Percentiles rank a stretch among this genome's conserved stretches.
Evolutionary conservation across 352 stramenopile species (phyloP).

Genomic region (Pythium scleroteichum): DNA sequence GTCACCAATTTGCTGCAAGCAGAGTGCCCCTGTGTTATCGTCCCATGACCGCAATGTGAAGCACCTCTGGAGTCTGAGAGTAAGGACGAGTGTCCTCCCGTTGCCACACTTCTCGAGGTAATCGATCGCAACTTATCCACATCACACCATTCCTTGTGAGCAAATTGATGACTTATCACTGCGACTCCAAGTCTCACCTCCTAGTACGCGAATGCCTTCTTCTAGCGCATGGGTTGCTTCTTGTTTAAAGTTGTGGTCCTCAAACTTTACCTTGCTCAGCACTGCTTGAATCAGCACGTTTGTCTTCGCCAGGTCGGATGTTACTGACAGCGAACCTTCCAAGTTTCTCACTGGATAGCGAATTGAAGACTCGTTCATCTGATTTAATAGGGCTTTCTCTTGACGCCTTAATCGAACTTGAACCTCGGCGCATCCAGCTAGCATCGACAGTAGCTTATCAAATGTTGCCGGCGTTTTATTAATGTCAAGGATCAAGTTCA

Average conservation of each 20-base stretch:
- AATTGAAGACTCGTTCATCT: conserved; percentile 27
- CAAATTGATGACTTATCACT: background rate
- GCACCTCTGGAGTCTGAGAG: conserved; percentile 29
- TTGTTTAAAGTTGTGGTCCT: conserved; percentile 21
- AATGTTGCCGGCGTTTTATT: conserved; percentile 7
- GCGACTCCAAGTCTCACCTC: conserved; percentile 17
- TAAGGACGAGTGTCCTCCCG: conserved; percentile 19
- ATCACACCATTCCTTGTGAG: background rate
- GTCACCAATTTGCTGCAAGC: conserved; percentile 27
- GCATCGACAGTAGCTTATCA: conserved; percentile 23
- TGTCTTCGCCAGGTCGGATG: conserved; percentile 29
- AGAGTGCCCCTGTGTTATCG: conserved; percentile 16
- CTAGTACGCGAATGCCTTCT: conserved; percentile 28
- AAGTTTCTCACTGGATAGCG: conserved; percentile 16
- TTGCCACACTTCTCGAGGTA: conserved; percentile 16
- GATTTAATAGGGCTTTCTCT: conserved; percentile 34
- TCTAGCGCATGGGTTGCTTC: conserved; percentile 27
- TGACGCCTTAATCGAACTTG: conserved; percentile 30
- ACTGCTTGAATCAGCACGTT: conserved; percentile 43
- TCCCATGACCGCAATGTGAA: conserved; percentile 34
- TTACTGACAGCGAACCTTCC: conserved; percentile 17
- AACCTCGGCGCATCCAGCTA: conserved; percentile 34
- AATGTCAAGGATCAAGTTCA: conserved; percentile 49
- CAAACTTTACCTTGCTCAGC: conserved; percentile 16
- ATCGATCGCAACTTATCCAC: conserved; percentile 18